These are phyloP conservation scores for Fonsecaea pedrosoi DNA, from an alignment of 2,329 filamentous ascomycete genomes.

Conservation along the genomic window DNA sequence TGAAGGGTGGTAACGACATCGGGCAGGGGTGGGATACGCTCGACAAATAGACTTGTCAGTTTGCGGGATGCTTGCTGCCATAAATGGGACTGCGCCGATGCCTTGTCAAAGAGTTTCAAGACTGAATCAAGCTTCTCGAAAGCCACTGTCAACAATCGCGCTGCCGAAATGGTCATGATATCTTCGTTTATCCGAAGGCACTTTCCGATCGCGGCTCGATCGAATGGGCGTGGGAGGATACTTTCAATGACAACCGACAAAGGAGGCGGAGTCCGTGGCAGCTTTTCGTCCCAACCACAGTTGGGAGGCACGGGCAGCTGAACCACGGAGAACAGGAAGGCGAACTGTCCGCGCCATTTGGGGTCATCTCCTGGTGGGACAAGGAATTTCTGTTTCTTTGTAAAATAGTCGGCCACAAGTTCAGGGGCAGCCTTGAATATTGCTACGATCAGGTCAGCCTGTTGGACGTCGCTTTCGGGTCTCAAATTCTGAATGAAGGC, in stretches of 20 bases:
- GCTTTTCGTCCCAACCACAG: conserved; percentile 70
- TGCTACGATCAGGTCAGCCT: conserved; percentile 79
- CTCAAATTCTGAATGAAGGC: conserved; percentile 79
- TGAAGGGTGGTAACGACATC: conserved; percentile 78
- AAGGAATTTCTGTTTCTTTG: conserved; percentile 77
- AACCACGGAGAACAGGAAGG: conserved; percentile 83
- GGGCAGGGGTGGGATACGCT: conserved; percentile 80
- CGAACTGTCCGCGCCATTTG: conserved; percentile 93
- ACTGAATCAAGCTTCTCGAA: conserved; percentile 77
- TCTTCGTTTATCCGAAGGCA: conserved; percentile 80
- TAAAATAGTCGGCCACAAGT: conserved; percentile 85
- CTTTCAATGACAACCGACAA: conserved; percentile 81
- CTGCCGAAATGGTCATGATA: conserved; percentile 82
- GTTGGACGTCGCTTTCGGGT: conserved; percentile 80
- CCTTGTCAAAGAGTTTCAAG: conserved; percentile 65
- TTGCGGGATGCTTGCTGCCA: conserved; percentile 75
- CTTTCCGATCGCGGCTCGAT: conserved; percentile 76
- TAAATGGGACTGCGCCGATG: conserved; percentile 53
- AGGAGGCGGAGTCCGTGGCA: conserved; percentile 75
- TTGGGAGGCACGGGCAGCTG: conserved; percentile 72
- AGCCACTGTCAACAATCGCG: conserved; percentile 77
- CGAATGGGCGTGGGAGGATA: conserved; percentile 82
- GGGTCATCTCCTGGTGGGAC: conserved; percentile 91
- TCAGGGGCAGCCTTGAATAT: conserved; percentile 86
- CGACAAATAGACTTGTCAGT: conserved; percentile 75